Conservation (phyloP, 2,329 filamentous ascomycete genomes). For the Pseudonectria foliicola region DNA sequence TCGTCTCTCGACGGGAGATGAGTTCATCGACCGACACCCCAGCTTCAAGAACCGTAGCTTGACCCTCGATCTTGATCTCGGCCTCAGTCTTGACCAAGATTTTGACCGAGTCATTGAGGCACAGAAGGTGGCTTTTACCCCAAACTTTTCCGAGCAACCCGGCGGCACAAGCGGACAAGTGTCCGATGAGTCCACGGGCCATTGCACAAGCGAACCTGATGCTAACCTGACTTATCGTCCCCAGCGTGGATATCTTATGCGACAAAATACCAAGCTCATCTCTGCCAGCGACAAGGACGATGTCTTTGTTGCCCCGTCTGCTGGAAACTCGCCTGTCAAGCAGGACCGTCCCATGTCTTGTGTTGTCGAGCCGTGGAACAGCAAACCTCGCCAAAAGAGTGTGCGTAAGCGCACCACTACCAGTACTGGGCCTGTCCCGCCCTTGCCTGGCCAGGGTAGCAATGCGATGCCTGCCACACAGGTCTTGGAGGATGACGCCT, state of each 20-base stretch:
- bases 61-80: slow-evolving; percentile 73
- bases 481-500: slow-evolving; percentile 61
- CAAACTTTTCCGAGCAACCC: slow-evolving; percentile 15
- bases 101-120: slow-evolving; percentile 92
- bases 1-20: slow-evolving; percentile 27
- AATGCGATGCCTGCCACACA: slow-evolving; percentile 61
- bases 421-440: slow-evolving; percentile 62
- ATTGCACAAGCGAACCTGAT: slow-evolving; percentile 27
- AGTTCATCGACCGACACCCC: slow-evolving; percentile 53
- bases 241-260: slow-evolving; percentile 98
- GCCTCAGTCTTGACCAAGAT: slow-evolving; percentile 81
- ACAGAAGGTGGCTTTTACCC: slow-evolving; percentile 70
- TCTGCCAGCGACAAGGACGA: slow-evolving; percentile 75
- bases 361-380: slow-evolving; percentile 96
- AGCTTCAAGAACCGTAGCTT: slow-evolving; percentile 79
- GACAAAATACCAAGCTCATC: slow-evolving; percentile 95
- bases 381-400: slow-evolving; percentile 61
- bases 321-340: slow-evolving; percentile 63
- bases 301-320: slow-evolving; percentile 52
- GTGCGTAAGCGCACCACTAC: slow-evolving; percentile 44
- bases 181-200: slow-evolving; percentile 25
- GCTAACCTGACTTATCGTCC: slow-evolving; percentile 56
- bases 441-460: slow-evolving; percentile 81
- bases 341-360: slow-evolving; percentile 81
- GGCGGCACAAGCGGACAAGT: slow-evolving; percentile 37